These are phyloP conservation scores for Aspergillus incahuasiensis DNA, from an alignment of 495 filamentous ascomycete species.

Conservation along the genomic window DNA sequence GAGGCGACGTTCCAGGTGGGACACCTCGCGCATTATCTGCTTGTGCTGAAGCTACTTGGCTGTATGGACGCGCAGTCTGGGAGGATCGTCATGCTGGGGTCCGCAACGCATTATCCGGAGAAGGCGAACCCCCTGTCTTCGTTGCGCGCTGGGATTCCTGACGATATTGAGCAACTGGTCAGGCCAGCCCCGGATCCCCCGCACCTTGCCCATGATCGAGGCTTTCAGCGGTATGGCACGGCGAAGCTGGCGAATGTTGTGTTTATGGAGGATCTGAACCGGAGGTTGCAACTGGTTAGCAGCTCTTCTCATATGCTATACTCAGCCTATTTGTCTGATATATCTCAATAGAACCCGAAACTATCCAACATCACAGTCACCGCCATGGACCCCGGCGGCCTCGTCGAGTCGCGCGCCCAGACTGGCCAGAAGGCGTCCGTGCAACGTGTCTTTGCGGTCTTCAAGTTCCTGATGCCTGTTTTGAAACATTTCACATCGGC, in stretches of 20 bases:
- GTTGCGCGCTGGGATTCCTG: constrained; percentile 17
- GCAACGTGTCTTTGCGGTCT: constrained; percentile 5
- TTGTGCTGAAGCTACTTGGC: constrained; percentile 39
- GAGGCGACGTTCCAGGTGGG: constrained; percentile 44
- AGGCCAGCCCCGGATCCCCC: constrained; percentile 19
- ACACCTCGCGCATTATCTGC: constrained; percentile 39
- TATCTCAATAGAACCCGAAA: constrained; percentile 12
- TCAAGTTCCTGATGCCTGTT: constrained; percentile 21
- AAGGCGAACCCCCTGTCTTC: constrained; percentile 35
- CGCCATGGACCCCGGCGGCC: constrained; percentile 26
- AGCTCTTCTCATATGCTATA: background rate
- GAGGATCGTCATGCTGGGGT: constrained; percentile 41
- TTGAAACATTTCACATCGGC: constrained; percentile 29
- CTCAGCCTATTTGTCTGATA: background rate
- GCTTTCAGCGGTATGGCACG: constrained; percentile 41
- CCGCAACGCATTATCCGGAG: constrained; percentile 34
- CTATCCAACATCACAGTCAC: constrained; percentile 18
- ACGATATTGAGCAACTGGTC: constrained; percentile 23
- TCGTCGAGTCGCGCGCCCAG: constrained; percentile 20
- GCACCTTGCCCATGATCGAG: constrained; percentile 31
- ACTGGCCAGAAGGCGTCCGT: constrained; percentile 11
- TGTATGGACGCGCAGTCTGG: constrained; percentile 34
- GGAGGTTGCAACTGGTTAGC: constrained; percentile 27
- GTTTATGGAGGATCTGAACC: constrained; percentile 41
- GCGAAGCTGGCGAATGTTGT: constrained; percentile 42